Evolutionary conservation across 176 grass and related monocot genomes (phyloP).

Genomic region (Urochloa ruziziensis): DNA sequence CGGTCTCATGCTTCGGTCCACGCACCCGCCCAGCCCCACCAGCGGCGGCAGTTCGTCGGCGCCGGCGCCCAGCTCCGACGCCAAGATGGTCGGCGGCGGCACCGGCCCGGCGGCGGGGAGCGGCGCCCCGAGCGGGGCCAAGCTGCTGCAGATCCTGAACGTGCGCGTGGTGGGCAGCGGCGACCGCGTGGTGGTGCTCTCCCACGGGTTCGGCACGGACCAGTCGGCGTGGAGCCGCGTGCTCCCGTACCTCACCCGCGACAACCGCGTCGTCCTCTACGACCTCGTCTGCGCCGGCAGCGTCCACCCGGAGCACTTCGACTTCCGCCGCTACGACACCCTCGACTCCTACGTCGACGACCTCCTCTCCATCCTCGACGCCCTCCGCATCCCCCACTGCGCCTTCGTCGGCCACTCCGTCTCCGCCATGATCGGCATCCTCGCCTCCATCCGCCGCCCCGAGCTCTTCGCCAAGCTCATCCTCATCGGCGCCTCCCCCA

Average conservation of each 20-base stretch:
- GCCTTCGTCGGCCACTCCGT: constrained; percentile 94
- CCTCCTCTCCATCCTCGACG: constrained; percentile 77
- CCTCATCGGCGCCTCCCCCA: constrained; percentile 84
- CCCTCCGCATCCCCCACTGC: constrained; percentile 65
- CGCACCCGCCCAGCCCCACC: constrained; percentile 34
- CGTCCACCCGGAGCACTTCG: constrained; percentile 95
- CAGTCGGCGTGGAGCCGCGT: constrained; percentile 94
- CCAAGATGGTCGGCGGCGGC: constrained; percentile 25
- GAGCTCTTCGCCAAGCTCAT: constrained; percentile 89
- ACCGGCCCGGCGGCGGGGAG: neutral
- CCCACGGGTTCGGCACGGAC: constrained; percentile 95
- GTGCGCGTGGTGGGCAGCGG: constrained; percentile 66
- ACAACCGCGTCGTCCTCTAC: constrained; percentile 88
- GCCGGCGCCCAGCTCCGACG: constrained; percentile 26
- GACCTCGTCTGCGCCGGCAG: constrained; percentile 95
- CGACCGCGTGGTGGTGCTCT: constrained; percentile 82
- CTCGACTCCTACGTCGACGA: constrained; percentile 95
- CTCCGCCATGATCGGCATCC: constrained; percentile 96
- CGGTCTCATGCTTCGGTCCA: constrained; percentile 40
- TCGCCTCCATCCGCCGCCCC: constrained; percentile 79
- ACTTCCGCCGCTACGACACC: constrained; percentile 81
- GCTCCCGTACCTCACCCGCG: constrained; percentile 80
- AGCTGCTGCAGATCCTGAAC: constrained; percentile 97
- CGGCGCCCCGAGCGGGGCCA: constrained; percentile 49
- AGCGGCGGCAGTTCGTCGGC: constrained; percentile 4